These are phyloP conservation scores for Agarophyton chilense DNA, from an alignment of 23 red algal species.

Conservation along the genomic window DNA sequence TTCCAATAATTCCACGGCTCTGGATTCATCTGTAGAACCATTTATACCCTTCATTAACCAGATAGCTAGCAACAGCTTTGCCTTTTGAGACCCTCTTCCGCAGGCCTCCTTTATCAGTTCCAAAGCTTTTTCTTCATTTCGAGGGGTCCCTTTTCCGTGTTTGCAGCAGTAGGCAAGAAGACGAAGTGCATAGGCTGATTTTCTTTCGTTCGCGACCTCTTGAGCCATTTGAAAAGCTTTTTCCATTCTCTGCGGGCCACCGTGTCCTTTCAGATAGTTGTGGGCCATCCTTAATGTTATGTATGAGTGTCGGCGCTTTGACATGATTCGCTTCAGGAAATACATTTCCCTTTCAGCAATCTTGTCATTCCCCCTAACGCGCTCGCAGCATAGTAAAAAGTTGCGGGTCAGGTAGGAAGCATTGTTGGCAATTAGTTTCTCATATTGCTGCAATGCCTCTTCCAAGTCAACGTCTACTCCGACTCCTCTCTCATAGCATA, in stretches of 20 bases:
- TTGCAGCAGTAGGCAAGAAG: conserved; percentile 27
- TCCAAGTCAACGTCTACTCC: conserved; percentile 33
- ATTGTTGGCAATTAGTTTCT: conserved; percentile 5
- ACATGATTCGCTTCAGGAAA: conserved; percentile 6
- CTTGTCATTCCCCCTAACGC: conserved; percentile 9
- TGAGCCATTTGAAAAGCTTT: conserved; percentile 44
- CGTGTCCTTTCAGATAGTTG: conserved; percentile 48
- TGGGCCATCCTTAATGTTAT: conserved; percentile 27
- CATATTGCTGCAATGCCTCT: conserved; percentile 21
- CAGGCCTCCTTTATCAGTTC: background rate
- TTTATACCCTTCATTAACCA: conserved; percentile 29
- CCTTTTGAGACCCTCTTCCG: conserved; percentile 13
- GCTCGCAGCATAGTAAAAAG: conserved; percentile 16
- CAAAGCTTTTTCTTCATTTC: conserved; percentile 18
- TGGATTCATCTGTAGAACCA: background rate
- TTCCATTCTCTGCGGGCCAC: background rate
- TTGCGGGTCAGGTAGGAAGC: background rate
- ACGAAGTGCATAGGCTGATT: conserved; percentile 25
- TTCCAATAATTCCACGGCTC: conserved; percentile 26
- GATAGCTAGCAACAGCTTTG: conserved; percentile 27
- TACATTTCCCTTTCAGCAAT: conserved; percentile 15
- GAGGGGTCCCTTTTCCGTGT: conserved; percentile 25
- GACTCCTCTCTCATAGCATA: conserved; percentile 47
- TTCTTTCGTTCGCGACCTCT: background rate
- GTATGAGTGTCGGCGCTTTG: conserved; percentile 10